Percentiles rank a stretch among this genome's conserved stretches.
phyloP scores from a whole-genome alignment of 2,329 filamentous ascomycete species.

The Nemania diffusa region DNA sequence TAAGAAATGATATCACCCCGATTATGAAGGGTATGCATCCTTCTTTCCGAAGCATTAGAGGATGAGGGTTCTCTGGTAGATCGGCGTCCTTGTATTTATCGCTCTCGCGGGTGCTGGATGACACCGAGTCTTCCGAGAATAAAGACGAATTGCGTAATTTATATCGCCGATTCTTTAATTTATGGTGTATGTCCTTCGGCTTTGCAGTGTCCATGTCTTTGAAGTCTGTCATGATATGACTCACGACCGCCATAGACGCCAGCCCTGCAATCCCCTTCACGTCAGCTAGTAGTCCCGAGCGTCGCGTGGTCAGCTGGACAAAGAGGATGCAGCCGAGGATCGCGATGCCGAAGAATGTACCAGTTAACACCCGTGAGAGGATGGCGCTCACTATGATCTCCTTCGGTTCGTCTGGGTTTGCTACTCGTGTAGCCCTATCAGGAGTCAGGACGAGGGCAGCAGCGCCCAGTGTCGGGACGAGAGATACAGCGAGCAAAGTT shows the following conservation, averaged over 20 bases:
- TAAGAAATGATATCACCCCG: slow-evolving; percentile 65
- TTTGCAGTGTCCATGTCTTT: slow-evolving; percentile 75
- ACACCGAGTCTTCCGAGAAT: slow-evolving; percentile 68
- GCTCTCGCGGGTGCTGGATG: slow-evolving; percentile 53
- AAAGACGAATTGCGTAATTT: slow-evolving; percentile 76
- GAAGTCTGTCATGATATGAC: slow-evolving; percentile 79
- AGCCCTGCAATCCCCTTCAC: slow-evolving; percentile 79
- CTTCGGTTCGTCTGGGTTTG: slow-evolving; percentile 59
- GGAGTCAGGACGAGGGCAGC: slow-evolving; percentile 69
- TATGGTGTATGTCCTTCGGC: slow-evolving; percentile 73
- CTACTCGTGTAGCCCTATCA: slow-evolving; percentile 56
- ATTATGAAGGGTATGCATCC: slow-evolving; percentile 70
- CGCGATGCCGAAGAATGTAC: slow-evolving; percentile 66
- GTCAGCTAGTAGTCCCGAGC: slow-evolving; percentile 73
- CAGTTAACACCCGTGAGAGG: slow-evolving; percentile 71
- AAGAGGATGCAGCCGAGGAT: slow-evolving; percentile 67
- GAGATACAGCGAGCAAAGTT: slow-evolving; percentile 72
- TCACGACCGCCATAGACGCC: slow-evolving; percentile 78
- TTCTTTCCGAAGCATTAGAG: slow-evolving; percentile 71
- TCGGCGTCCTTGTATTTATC: slow-evolving; percentile 62
- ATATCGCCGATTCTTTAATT: slow-evolving; percentile 73
- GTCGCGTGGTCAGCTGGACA: slow-evolving; percentile 68
- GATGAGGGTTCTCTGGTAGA: slow-evolving; percentile 71
- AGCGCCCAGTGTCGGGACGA: slow-evolving; percentile 75
- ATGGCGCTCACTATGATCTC: slow-evolving; percentile 64